Evolutionary conservation across 1,139 yeast species (phyloP).

Genomic region (Kodamaea alishanica): DNA sequence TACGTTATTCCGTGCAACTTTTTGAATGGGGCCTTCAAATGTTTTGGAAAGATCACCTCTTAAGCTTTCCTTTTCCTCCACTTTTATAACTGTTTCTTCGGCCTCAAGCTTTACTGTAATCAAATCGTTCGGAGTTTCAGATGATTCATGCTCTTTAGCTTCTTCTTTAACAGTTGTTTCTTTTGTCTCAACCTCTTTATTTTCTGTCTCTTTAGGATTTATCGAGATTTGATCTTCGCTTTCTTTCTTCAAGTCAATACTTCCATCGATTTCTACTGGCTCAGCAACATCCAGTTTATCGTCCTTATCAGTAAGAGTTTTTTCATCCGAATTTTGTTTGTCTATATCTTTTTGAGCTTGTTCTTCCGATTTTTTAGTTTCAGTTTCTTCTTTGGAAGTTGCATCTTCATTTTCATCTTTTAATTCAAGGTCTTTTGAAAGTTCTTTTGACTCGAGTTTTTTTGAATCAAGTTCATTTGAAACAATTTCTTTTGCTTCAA

Average conservation of each 20-base stretch:
- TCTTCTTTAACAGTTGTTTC: slow-evolving; percentile 2
- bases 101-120: slow-evolving; percentile 2
- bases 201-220: slow-evolving; percentile 3
- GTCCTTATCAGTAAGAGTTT: background rate
- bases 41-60: slow-evolving; percentile 20
- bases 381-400: slow-evolving; percentile 3
- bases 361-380: slow-evolving; percentile 1
- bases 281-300: background rate
- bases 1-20: slow-evolving; percentile 49
- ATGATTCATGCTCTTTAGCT: slow-evolving; percentile 2
- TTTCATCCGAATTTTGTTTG: background rate
- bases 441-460: background rate
- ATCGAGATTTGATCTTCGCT: background rate
- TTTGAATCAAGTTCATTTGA: background rate
- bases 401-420: slow-evolving; percentile 1
- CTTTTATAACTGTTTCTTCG: slow-evolving; percentile 1
- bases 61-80: slow-evolving; percentile 16
- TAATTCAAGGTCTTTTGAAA: background rate
- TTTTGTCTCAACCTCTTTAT: slow-evolving; percentile 1
- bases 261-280: background rate
- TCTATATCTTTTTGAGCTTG: background rate
- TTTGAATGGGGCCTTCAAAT: slow-evolving; percentile 65
- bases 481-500: background rate
- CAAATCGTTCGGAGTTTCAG: slow-evolving; percentile 7
- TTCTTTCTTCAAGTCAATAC: background rate